Percentiles rank a stretch among this genome's conserved stretches.
These are phyloP conservation scores for Trichophaea hybrida DNA, from an alignment of 2,329 filamentous ascomycete species.

Conservation along the genomic window DNA sequence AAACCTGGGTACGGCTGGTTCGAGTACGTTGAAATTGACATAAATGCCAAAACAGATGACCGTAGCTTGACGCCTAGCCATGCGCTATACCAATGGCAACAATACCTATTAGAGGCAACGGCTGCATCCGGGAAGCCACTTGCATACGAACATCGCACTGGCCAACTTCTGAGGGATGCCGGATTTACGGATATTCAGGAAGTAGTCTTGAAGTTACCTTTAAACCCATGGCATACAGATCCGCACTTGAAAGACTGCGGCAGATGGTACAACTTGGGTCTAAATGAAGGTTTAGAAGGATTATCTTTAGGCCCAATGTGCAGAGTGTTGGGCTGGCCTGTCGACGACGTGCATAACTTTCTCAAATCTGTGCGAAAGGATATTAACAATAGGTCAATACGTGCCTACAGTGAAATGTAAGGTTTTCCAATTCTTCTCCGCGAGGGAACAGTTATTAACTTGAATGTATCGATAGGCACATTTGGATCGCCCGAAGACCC, in stretches of 20 bases:
- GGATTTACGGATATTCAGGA: constrained; percentile 73
- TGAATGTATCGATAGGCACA: constrained; percentile 23
- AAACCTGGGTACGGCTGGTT: constrained; percentile 60
- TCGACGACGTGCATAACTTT: constrained; percentile 49
- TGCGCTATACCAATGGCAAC: constrained; percentile 53
- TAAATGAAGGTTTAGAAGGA: constrained; percentile 58
- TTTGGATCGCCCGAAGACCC: constrained; percentile 29
- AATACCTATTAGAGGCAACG: constrained; percentile 53
- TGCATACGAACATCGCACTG: constrained; percentile 46
- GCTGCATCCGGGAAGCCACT: constrained; percentile 50
- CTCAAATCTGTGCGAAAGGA: constrained; percentile 50
- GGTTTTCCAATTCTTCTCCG: constrained; percentile 31
- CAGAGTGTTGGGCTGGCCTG: constrained; percentile 46
- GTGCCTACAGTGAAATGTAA: constrained; percentile 57
- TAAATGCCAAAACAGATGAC: constrained; percentile 57
- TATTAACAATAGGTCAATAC: constrained; percentile 51
- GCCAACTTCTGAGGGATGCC: constrained; percentile 46
- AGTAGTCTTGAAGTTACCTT: constrained; percentile 51
- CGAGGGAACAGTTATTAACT: constrained; percentile 9
- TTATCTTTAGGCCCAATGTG: constrained; percentile 61
- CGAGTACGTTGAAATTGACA: constrained; percentile 84
- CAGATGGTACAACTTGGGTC: constrained; percentile 68
- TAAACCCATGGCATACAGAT: constrained; percentile 59
- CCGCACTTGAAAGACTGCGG: constrained; percentile 53
- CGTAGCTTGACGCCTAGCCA: constrained; percentile 44